Evolutionary conservation across 176 grass and related monocot species (phyloP).

Genomic region (Oryza nivara): DNA sequence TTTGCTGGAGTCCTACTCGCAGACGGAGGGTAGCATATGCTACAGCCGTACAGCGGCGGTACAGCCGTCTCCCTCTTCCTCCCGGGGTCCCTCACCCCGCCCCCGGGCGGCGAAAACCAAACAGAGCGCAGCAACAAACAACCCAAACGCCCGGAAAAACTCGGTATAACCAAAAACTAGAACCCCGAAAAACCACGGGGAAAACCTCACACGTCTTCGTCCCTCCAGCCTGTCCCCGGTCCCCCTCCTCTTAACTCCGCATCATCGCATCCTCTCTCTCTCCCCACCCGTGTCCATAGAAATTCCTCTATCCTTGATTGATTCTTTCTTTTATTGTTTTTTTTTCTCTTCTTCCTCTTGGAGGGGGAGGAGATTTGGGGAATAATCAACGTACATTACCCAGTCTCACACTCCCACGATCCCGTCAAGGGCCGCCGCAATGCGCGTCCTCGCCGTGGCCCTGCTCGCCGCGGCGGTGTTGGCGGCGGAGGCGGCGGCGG

Average conservation of each 20-base stretch:
- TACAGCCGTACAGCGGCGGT: neutral
- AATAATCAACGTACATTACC: neutral
- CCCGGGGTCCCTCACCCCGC: too few species aligned
- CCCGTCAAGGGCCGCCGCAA: conserved; percentile 30
- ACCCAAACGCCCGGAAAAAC: conserved; percentile 24
- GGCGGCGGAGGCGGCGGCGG: neutral
- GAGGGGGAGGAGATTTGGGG: neutral
- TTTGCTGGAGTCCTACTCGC: neutral
- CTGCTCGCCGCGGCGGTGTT: conserved; percentile 24
- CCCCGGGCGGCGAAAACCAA: too few species aligned
- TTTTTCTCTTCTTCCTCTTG: neutral
- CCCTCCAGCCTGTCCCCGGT: conserved; percentile 66
- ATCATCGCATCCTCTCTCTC: conserved; percentile 36
- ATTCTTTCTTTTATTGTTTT: neutral
- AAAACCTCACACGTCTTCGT: conserved; percentile 33
- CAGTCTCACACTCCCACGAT: conserved; percentile 9
- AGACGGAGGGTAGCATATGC: neutral
- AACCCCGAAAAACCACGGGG: neutral
- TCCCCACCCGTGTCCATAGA: conserved; percentile 13
- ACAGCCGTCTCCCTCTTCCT: neutral
- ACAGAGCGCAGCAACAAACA: neutral
- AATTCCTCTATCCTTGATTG: conserved; percentile 12
- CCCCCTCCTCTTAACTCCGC: conserved; percentile 40
- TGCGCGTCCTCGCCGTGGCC: conserved; percentile 46
- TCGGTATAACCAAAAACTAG: conserved; percentile 4